Percentiles rank a stretch among this genome's conserved stretches.
phyloP scores from a whole-genome alignment of 139 green algal genomes.

The Desmodesmus armatus region DNA sequence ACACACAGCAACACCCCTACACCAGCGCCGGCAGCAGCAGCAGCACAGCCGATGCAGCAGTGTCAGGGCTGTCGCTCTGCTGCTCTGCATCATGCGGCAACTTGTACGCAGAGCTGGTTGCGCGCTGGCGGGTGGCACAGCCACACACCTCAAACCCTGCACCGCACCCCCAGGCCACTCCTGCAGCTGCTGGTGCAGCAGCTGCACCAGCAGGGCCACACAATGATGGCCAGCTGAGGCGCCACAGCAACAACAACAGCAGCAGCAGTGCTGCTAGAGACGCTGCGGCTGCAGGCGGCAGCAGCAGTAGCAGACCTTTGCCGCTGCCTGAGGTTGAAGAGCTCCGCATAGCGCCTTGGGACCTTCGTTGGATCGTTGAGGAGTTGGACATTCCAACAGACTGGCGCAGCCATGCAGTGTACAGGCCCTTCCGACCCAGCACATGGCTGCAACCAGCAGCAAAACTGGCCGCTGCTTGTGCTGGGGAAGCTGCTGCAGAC shows the following conservation, averaged over 20 bases:
- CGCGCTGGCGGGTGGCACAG: too few relatives aligned
- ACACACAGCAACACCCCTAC: neutral
- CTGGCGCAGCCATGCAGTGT: neutral
- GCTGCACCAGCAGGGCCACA: neutral
- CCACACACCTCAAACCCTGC: neutral
- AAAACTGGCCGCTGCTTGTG: too few relatives aligned
- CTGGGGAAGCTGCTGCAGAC: neutral
- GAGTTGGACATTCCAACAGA: neutral
- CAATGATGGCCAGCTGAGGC: neutral
- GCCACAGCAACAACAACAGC: neutral
- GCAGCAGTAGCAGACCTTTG: neutral
- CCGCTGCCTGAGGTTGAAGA: slow-evolving; percentile 10
- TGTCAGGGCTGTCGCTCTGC: too few relatives aligned
- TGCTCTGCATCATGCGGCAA: too few relatives aligned
- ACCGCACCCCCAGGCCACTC: neutral
- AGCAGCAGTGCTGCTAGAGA: neutral
- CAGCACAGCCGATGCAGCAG: too few relatives aligned
- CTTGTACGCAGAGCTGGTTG: too few relatives aligned
- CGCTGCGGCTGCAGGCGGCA: neutral
- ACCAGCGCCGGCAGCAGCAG: neutral
- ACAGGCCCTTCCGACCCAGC: neutral
- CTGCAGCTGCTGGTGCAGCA: neutral
- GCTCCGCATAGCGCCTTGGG: neutral
- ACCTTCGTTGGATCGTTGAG: neutral
- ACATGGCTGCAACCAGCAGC: neutral